These are phyloP conservation scores for Boletus rubropictus DNA, from an alignment of 768 basidiomycete species.

Conservation along the genomic window DNA sequence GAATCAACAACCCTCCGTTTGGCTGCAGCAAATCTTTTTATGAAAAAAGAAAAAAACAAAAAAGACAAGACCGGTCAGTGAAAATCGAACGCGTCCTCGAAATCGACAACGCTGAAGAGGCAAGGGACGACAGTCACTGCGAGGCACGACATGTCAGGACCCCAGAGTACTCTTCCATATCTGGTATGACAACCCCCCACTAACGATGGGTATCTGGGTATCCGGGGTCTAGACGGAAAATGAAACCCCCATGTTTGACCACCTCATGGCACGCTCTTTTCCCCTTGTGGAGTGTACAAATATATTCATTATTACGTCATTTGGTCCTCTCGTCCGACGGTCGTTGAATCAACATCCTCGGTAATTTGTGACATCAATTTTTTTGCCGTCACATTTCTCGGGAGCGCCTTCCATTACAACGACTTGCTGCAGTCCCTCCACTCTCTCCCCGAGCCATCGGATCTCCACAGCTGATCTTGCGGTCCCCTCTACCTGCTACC, in stretches of 20 bases:
- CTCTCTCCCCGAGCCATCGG: too few species aligned
- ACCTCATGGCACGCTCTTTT: constrained; percentile 20
- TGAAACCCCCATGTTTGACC: too few species aligned
- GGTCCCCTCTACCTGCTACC: too few species aligned
- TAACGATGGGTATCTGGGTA: constrained; percentile 10
- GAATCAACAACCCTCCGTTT: constrained; percentile 1
- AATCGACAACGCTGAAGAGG: constrained; percentile 15
- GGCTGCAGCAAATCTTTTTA: constrained; percentile 14
- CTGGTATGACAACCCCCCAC: constrained; percentile 17
- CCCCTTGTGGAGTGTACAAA: too few species aligned
- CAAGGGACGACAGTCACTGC: constrained; percentile 14
- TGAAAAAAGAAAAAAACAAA: constrained; percentile 5
- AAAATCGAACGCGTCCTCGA: neutral
- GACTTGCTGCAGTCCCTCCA: too few species aligned
- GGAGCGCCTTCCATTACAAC: constrained; percentile 15
- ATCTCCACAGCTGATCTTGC: constrained; percentile 6
- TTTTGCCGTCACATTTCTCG: constrained; percentile 8
- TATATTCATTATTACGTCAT: constrained; percentile 5
- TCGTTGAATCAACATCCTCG: constrained; percentile 9
- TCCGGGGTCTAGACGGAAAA: constrained; percentile 11
- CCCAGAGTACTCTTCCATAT: constrained; percentile 4
- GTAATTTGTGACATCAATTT: constrained; percentile 4
- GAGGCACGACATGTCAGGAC: constrained; percentile 15
- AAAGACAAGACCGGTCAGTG: neutral
- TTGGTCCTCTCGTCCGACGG: neutral